Conservation (phyloP, 2,329 filamentous ascomycete genomes). For the Chaetomiaceae sp. region DNA sequence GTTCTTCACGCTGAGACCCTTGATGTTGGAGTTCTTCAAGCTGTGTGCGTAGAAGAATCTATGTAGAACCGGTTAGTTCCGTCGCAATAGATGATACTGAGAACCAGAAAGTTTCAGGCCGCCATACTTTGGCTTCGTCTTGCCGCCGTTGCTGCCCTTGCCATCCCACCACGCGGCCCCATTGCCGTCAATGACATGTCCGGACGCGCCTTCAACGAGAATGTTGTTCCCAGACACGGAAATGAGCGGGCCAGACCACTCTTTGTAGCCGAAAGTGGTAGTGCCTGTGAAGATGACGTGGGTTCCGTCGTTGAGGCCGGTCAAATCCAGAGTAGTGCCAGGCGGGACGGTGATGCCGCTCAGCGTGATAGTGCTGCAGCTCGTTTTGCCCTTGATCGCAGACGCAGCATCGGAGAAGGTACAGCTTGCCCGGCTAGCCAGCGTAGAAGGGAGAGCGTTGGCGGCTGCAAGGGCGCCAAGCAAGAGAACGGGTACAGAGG, state of each 20-base stretch:
- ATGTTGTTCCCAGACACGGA: conserved; percentile 52
- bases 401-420: conserved; percentile 48
- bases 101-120: too few relatives aligned
- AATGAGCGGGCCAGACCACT: conserved; percentile 60
- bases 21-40: conserved; percentile 45
- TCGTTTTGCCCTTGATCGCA: conserved; percentile 42
- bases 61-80: too few relatives aligned
- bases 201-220: conserved; percentile 45
- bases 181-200: conserved; percentile 49
- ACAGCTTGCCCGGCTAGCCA: conserved; percentile 30
- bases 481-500: conserved; percentile 4
- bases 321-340: conserved; percentile 53
- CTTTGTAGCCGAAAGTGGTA: conserved; percentile 61
- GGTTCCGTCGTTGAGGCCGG: conserved; percentile 44
- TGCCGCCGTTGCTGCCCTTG: conserved; percentile 49
- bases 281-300: conserved; percentile 57
- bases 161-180: conserved; percentile 57
- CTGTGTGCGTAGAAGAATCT: conserved; percentile 47
- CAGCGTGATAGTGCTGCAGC: conserved; percentile 49
- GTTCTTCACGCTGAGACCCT: conserved; percentile 45
- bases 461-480: conserved; percentile 3
- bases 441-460: not conserved
- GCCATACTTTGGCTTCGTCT: conserved; percentile 52
- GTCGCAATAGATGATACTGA: too few relatives aligned
- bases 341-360: conserved; percentile 50